phyloP scores from a whole-genome alignment of 1,139 yeast species.

The Candida neerlandica region DNA sequence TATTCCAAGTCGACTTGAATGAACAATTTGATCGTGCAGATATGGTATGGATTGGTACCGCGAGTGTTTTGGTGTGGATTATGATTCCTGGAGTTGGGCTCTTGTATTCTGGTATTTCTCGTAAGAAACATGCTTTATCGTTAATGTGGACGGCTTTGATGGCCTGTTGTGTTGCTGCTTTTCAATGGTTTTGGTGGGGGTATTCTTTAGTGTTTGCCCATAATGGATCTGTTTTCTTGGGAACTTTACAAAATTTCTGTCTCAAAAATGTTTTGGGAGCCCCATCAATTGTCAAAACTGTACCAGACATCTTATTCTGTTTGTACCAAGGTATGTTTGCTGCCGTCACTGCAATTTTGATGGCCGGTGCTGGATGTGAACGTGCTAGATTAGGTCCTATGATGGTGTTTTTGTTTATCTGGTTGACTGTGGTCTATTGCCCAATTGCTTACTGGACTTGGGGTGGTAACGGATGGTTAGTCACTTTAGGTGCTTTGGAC shows the following conservation, averaged over 20 bases:
- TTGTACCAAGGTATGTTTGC: conserved; percentile 97
- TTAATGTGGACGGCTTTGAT: conserved; percentile 92
- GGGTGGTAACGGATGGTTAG: conserved; percentile 92
- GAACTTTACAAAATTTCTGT: conserved; percentile 78
- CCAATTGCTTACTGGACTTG: conserved; percentile 97
- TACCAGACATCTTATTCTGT: conserved; percentile 87
- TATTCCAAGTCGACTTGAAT: conserved; percentile 72
- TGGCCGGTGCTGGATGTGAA: conserved; percentile 98
- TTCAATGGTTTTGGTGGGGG: conserved; percentile 99
- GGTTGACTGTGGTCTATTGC: conserved; percentile 96
- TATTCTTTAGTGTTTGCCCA: conserved; percentile 85
- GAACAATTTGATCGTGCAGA: conserved; percentile 72
- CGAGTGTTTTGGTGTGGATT: conserved; percentile 82
- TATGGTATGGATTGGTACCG: conserved; percentile 85
- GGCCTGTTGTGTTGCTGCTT: conserved; percentile 77
- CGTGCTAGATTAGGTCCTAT: conserved; percentile 95
- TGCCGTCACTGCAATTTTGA: conserved; percentile 83
- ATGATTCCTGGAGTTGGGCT: conserved; percentile 96
- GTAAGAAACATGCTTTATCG: conserved; percentile 91
- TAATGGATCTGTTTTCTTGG: conserved; percentile 69
- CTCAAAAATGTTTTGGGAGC: conserved; percentile 80
- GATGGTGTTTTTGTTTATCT: conserved; percentile 89
- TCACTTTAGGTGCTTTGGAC: conserved; percentile 79
- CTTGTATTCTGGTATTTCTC: conserved; percentile 84
- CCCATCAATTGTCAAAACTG: conserved; percentile 63